phyloP scores from a whole-genome alignment of 1,284 basidiomycete species.

The Rhodotorula mucilaginosa region DNA sequence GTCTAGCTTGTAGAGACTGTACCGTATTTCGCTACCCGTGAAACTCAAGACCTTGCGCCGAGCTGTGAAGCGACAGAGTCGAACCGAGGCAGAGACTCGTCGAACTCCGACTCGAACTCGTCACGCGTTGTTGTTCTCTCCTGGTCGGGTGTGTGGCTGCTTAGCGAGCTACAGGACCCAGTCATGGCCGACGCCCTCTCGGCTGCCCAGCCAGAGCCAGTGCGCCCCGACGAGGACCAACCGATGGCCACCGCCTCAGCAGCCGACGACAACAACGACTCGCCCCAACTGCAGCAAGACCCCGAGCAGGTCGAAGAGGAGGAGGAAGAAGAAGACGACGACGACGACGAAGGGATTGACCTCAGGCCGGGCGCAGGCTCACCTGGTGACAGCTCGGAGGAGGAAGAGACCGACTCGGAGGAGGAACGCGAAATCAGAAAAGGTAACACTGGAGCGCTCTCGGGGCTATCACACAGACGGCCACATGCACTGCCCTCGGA shows the following conservation, averaged over 20 bases:
- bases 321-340: conserved; percentile 32
- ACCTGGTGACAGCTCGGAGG: conserved; percentile 74
- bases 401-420: conserved; percentile 77
- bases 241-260: neutral
- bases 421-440: conserved; percentile 69
- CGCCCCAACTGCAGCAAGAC: neutral
- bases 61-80: too few relatives aligned
- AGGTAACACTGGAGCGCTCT: conserved; percentile 44
- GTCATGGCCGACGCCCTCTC: neutral
- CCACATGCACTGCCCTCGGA: neutral
- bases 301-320: conserved; percentile 2
- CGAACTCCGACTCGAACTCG: too few relatives aligned
- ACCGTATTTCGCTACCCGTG: too few relatives aligned
- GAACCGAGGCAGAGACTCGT: too few relatives aligned
- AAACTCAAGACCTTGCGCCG: too few relatives aligned
- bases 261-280: neutral
- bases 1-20: too few relatives aligned
- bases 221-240: neutral
- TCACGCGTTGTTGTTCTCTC: too few relatives aligned
- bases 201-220: neutral
- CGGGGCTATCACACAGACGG: neutral
- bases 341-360: conserved; percentile 42
- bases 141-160: too few relatives aligned
- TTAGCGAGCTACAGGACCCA: too few relatives aligned
- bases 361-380: conserved; percentile 25